These are phyloP conservation scores for Yamadazyma atlantica DNA, from an alignment of 1,139 yeast genomes.

Conservation along the genomic window DNA sequence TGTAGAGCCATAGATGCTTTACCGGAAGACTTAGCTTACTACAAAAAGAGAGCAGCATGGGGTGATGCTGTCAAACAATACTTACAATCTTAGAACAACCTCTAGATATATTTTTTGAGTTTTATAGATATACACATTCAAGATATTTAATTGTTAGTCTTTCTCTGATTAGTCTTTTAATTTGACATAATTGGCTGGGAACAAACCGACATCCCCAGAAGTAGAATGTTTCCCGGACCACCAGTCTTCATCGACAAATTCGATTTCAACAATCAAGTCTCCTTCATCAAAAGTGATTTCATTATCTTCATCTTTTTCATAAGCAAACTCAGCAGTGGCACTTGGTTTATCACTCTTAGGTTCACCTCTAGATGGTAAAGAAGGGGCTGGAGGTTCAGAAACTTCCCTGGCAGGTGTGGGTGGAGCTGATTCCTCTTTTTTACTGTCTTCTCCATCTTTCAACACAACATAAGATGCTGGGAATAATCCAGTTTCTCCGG, in stretches of 20 bases:
- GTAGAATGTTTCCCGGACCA: slow-evolving; percentile 77
- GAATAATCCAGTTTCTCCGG: slow-evolving; percentile 68
- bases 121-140: slow-evolving; percentile 2
- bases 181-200: slow-evolving; percentile 86
- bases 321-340: slow-evolving; percentile 82
- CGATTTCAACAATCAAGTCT: slow-evolving; percentile 76
- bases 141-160: neutral
- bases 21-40: slow-evolving; percentile 57
- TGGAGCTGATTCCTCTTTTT: slow-evolving; percentile 4
- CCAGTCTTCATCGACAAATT: slow-evolving; percentile 94
- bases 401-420: slow-evolving; percentile 16
- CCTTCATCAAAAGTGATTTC: slow-evolving; percentile 84
- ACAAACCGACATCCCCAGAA: slow-evolving; percentile 75
- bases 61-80: slow-evolving; percentile 59
- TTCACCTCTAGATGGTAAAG: slow-evolving; percentile 18
- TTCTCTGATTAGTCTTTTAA: slow-evolving; percentile 24
- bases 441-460: slow-evolving; percentile 24
- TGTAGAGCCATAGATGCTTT: slow-evolving; percentile 58
- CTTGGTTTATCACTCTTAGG: slow-evolving; percentile 36
- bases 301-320: slow-evolving; percentile 87
- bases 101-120: slow-evolving; percentile 1
- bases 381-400: slow-evolving; percentile 22
- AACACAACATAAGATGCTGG: slow-evolving; percentile 69
- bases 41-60: slow-evolving; percentile 63
- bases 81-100: slow-evolving; percentile 18